phyloP scores from a whole-genome alignment of 495 filamentous ascomycete species.

The Aspergillus sclerotioniger region DNA sequence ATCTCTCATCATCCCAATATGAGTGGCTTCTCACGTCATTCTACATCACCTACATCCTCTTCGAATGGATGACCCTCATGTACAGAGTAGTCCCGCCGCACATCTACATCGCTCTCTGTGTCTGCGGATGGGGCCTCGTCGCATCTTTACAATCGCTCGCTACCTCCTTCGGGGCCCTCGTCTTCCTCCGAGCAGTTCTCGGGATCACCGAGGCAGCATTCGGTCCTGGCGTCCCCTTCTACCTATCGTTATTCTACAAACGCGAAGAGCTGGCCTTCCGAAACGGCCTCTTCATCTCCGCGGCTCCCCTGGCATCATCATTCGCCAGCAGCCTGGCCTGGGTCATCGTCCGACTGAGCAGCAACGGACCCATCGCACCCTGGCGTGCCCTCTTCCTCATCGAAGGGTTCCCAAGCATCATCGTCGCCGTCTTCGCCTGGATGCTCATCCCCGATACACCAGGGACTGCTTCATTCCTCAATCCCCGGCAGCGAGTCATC shows the following conservation, averaged over 20 bases:
- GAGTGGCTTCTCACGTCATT: conserved; percentile 67
- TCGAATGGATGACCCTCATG: conserved; percentile 70
- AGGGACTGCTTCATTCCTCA: conserved; percentile 50
- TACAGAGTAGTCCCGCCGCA: conserved; percentile 57
- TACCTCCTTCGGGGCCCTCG: conserved; percentile 48
- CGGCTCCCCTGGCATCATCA: conserved; percentile 60
- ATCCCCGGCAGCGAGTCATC: conserved; percentile 41
- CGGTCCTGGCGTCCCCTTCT: conserved; percentile 61
- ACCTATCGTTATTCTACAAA: conserved; percentile 60
- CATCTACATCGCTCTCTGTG: conserved; percentile 53
- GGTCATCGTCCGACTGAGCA: conserved; percentile 52
- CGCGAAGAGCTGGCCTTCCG: conserved; percentile 61
- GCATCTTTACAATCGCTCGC: conserved; percentile 71
- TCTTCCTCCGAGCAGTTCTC: conserved; percentile 49
- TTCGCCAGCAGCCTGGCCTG: conserved; percentile 68
- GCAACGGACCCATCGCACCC: conserved; percentile 49
- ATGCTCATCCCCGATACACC: conserved; percentile 54
- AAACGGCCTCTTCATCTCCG: conserved; percentile 61
- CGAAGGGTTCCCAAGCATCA: conserved; percentile 60
- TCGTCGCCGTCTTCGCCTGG: conserved; percentile 56
- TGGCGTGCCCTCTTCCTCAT: conserved; percentile 62
- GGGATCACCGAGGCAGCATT: conserved; percentile 63
- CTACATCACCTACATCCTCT: conserved; percentile 71
- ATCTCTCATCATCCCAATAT: conserved; percentile 54
- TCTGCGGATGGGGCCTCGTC: conserved; percentile 53